Evolutionary conservation across 2,329 filamentous ascomycete species (phyloP).

Genomic region (Tolypocladium album): DNA sequence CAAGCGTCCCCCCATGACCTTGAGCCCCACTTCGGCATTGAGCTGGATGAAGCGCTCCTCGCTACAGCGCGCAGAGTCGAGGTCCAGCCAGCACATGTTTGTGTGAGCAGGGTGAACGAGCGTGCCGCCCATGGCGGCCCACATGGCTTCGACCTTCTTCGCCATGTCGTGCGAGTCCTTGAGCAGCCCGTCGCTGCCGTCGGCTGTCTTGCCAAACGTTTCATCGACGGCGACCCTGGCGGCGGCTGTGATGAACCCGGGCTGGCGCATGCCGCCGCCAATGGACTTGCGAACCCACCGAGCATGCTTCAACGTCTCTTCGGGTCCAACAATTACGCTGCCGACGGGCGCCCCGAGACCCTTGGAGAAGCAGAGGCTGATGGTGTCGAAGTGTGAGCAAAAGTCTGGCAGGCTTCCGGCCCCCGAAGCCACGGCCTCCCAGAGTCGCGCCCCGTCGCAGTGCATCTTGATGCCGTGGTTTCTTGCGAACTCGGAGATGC

Average conservation of each 20-base stretch:
- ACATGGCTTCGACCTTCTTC: slow-evolving; percentile 54
- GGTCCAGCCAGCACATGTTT: slow-evolving; percentile 86
- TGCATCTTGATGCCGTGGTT: slow-evolving; percentile 57
- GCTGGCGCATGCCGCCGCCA: slow-evolving; percentile 64
- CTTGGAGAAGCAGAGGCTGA: slow-evolving; percentile 73
- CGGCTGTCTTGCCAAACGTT: slow-evolving; percentile 26
- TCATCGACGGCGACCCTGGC: slow-evolving; percentile 55
- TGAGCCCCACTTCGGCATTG: slow-evolving; percentile 30
- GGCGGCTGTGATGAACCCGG: slow-evolving; percentile 61
- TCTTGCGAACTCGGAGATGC: slow-evolving; percentile 61
- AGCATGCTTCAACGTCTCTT: slow-evolving; percentile 23
- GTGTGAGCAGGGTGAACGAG: slow-evolving; percentile 63
- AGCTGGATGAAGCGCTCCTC: slow-evolving; percentile 25
- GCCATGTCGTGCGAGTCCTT: slow-evolving; percentile 51
- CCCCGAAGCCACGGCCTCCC: slow-evolving; percentile 67
- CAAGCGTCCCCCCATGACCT: slow-evolving; percentile 27
- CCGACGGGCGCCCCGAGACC: slow-evolving; percentile 74
- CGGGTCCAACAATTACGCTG: slow-evolving; percentile 54
- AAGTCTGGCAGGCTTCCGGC: slow-evolving; percentile 58
- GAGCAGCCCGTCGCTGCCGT: slow-evolving; percentile 45
- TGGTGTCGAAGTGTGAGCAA: slow-evolving; percentile 58
- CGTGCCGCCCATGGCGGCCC: slow-evolving; percentile 59
- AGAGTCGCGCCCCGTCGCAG: slow-evolving; percentile 69
- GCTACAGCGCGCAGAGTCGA: slow-evolving; percentile 45
- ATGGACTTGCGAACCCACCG: slow-evolving; percentile 54